Percentiles rank a stretch among this genome's conserved stretches.
These are phyloP conservation scores for Nelumbo lutea DNA, from an alignment of 164 flowering plant genomes.

Conservation along the genomic window DNA sequence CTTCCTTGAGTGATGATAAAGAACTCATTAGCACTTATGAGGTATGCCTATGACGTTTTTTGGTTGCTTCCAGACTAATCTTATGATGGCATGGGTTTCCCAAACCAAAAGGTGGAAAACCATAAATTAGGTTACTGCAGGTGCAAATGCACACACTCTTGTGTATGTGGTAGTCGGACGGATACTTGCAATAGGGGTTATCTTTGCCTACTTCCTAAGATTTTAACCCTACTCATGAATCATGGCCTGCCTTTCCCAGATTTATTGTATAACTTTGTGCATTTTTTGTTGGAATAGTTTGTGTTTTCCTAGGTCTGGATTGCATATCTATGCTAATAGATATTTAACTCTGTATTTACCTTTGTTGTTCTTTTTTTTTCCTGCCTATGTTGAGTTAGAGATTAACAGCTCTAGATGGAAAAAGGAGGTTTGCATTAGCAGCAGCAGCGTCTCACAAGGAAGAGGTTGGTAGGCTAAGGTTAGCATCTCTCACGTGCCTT, in stretches of 20 bases:
- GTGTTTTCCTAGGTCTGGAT: too few species aligned
- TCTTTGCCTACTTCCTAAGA: too few species aligned
- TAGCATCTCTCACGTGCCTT: conserved; percentile 10
- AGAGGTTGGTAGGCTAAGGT: conserved; percentile 96
- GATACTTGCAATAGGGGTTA: too few species aligned
- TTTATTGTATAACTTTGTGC: too few species aligned
- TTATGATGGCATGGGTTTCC: neutral
- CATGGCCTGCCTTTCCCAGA: too few species aligned
- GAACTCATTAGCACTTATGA: conserved; percentile 91
- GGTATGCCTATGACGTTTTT: conserved; percentile 33
- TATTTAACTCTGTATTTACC: neutral
- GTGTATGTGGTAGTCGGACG: too few species aligned
- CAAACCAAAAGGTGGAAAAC: too few species aligned
- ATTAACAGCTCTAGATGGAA: conserved; percentile 96
- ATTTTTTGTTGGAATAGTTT: too few species aligned
- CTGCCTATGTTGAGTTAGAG: conserved; percentile 44
- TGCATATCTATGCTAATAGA: too few species aligned
- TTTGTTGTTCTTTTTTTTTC: neutral
- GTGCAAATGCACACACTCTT: too few species aligned
- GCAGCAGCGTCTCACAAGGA: conserved; percentile 95
- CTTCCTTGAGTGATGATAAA: conserved; percentile 87
- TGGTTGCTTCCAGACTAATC: neutral
- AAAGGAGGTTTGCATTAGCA: conserved; percentile 96
- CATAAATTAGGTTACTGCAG: too few species aligned
- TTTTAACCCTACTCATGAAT: too few species aligned